phyloP scores from a whole-genome alignment of 2,329 filamentous ascomycete genomes.

The Orbilia ellipsospora region DNA sequence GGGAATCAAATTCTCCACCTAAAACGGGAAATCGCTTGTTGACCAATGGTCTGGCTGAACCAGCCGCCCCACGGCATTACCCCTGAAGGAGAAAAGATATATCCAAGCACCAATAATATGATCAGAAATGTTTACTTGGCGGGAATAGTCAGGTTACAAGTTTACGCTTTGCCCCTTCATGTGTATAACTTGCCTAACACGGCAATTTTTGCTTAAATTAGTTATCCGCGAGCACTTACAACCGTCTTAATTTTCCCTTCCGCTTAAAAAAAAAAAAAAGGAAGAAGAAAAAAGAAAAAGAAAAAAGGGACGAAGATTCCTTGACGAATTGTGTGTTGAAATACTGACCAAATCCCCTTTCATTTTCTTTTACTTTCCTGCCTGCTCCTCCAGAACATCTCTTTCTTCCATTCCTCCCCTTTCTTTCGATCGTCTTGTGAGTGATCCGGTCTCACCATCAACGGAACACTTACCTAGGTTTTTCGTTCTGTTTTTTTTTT shows the following conservation, averaged over 20 bases:
- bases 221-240: neutral
- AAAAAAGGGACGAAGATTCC: neutral
- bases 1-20: neutral
- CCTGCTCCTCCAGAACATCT: neutral
- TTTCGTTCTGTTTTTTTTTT: constrained; percentile 6
- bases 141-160: constrained; percentile 3
- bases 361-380: constrained; percentile 24
- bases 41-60: constrained; percentile 29
- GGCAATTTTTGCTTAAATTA: constrained; percentile 23
- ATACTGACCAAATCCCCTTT: neutral
- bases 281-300: neutral
- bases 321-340: neutral
- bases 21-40: neutral
- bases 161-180: neutral
- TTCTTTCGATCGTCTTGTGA: constrained; percentile 10
- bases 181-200: neutral
- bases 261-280: neutral
- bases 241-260: neutral
- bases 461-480: neutral
- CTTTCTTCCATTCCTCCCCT: constrained; percentile 10
- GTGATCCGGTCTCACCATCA: constrained; percentile 13
- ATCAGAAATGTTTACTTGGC: neutral
- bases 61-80: constrained; percentile 11
- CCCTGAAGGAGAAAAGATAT: constrained; percentile 3
- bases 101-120: constrained; percentile 18